phyloP scores from a whole-genome alignment of 352 stramenopile genomes.

The Phytophthora capsici region DNA sequence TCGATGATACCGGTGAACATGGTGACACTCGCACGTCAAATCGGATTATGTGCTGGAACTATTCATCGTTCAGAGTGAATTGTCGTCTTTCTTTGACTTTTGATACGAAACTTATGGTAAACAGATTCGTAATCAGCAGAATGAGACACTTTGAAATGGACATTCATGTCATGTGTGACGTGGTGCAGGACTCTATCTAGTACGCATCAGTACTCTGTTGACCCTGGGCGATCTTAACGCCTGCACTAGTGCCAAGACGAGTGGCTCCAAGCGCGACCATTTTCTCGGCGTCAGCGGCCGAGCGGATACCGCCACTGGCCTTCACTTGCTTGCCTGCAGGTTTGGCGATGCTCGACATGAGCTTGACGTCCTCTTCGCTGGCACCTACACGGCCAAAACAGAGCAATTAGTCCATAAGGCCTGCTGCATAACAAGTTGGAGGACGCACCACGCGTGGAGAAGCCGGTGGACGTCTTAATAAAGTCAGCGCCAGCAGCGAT shows the following conservation, averaged over 20 bases:
- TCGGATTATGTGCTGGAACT: conserved; percentile 11
- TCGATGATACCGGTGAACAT: conserved; percentile 99
- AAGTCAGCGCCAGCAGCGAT: conserved; percentile 81
- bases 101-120: too few relatives aligned
- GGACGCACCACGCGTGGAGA: conserved; percentile 71
- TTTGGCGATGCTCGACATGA: conserved; percentile 74
- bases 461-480: conserved; percentile 90
- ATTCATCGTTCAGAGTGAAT: not conserved
- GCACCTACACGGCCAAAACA: conserved; percentile 42
- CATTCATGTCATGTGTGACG: conserved; percentile 1
- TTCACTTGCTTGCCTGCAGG: conserved; percentile 79
- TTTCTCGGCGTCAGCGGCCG: conserved; percentile 60
- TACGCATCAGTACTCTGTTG: conserved; percentile 33
- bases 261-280: conserved; percentile 81
- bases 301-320: conserved; percentile 82
- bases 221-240: conserved; percentile 70
- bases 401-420: not conserved
- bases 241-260: conserved; percentile 69
- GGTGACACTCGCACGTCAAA: conserved; percentile 3
- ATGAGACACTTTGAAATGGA: conserved; percentile 12
- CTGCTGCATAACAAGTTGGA: not conserved
- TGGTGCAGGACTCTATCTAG: conserved; percentile 2
- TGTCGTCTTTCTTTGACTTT: too few relatives aligned
- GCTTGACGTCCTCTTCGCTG: conserved; percentile 77
- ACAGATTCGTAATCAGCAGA: conserved; percentile 16